Base-by-base conservation (phyloP, 768 basidiomycete species). In the Panaeolus papilionaceus region DNA sequence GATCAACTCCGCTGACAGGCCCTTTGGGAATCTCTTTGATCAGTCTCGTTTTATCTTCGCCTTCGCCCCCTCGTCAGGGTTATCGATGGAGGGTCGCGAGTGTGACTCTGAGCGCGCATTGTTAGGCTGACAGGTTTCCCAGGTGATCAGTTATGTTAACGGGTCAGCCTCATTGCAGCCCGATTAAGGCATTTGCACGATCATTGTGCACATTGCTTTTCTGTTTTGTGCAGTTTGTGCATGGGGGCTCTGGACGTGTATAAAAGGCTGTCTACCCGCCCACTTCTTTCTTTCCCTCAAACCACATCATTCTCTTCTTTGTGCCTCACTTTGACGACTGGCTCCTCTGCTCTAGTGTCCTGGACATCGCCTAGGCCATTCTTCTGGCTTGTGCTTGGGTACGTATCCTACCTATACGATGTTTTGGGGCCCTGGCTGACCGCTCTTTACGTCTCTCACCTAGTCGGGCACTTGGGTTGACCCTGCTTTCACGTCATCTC, bases 91-190 rank as follows among this genome's bases (percentile, higher is more conserved):
- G 28, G 33, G 28, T 37, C 26, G 6, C 10, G 4, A 26, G 47
- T 51, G n/a, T 51, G 47, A 26, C 42, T 23, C 54, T 33, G 54
- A 58, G 54, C 54, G 54, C 54, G 54, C 26, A 58, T 33, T 58
- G 54, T 33, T 58, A 9, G 5, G 33, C 5, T 33, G 33, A 5
- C 33, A 28, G 11, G 47, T 58, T 58, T 58, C 54, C 54, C 54
- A 58, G 54, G 54, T 58, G 54, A 58, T 58, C 54, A 28, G 54
- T 58, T 58, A 58, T 58, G 54, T 58, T 28, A 58, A 58, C 6
- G 54, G 16, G 54, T 58, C 54, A 58, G 54, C 54, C 54, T 58
- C 54, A 28, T 28, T 58, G 33, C 33, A 28, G 26, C 33, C 54
- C 26, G 33, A 58, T 58, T 58, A 12, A 33, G 54, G 54, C 11